phyloP scores from a whole-genome alignment of 1,284 basidiomycete species.

The Peniophora sp. region DNA sequence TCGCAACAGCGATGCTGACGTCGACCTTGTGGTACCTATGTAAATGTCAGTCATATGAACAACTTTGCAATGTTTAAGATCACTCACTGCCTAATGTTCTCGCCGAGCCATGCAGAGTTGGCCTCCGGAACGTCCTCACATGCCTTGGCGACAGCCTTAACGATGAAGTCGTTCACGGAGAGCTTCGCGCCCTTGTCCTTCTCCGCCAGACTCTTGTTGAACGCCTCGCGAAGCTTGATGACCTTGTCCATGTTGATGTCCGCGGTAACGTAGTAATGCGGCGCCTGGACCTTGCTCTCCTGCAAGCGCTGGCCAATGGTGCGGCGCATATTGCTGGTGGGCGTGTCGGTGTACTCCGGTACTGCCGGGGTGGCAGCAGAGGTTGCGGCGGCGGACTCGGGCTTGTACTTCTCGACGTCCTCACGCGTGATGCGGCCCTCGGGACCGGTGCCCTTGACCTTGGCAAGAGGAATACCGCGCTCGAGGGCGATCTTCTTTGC shows the following conservation, averaged over 20 bases:
- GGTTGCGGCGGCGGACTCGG: slow-evolving; percentile 36
- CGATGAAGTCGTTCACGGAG: slow-evolving; percentile 97
- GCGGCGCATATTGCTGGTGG: slow-evolving; percentile 93
- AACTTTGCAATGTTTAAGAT: slow-evolving; percentile 5
- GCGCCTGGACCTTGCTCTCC: slow-evolving; percentile 89
- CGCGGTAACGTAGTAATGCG: slow-evolving; percentile 97
- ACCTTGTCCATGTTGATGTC: slow-evolving; percentile 98
- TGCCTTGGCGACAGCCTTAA: slow-evolving; percentile 91
- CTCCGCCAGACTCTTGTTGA: slow-evolving; percentile 86
- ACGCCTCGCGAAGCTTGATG: slow-evolving; percentile 88
- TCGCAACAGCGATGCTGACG: slow-evolving; percentile 96
- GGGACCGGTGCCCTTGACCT: slow-evolving; percentile 94
- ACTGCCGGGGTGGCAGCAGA: slow-evolving; percentile 33
- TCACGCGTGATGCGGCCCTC: slow-evolving; percentile 90
- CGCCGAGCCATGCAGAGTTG: slow-evolving; percentile 97
- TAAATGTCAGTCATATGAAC: slow-evolving; percentile 4
- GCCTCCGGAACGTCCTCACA: slow-evolving; percentile 94
- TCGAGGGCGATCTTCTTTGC: slow-evolving; percentile 97
- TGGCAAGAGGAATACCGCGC: slow-evolving; percentile 83
- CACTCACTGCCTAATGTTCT: slow-evolving; percentile 87
- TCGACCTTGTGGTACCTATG: slow-evolving; percentile 91
- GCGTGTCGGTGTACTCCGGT: slow-evolving; percentile 82
- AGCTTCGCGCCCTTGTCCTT: slow-evolving; percentile 85
- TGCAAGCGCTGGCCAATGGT: slow-evolving; percentile 87
- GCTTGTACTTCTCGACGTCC: slow-evolving; percentile 88